Conservation (phyloP, 371 early-diverging fungal species). For the Lichtheimia corymbifera region DNA sequence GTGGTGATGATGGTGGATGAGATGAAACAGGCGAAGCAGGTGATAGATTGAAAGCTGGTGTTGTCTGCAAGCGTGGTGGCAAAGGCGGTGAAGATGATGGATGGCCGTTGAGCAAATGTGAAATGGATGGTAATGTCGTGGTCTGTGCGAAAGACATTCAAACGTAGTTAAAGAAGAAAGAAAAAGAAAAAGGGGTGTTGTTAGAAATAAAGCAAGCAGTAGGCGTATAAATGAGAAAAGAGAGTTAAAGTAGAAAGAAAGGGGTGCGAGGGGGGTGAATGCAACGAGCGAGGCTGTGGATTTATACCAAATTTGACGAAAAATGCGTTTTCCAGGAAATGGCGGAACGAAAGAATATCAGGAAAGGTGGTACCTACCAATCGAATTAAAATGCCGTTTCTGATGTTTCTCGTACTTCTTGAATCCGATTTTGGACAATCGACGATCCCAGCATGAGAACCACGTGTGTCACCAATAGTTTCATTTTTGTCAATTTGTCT, state of each 20-base stretch:
- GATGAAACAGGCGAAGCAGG: constrained; percentile 17
- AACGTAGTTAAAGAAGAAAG: constrained; percentile 1
- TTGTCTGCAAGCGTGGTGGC: constrained; percentile 14
- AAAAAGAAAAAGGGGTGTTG: constrained; percentile 6
- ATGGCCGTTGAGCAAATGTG: constrained; percentile 26
- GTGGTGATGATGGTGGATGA: constrained; percentile 5
- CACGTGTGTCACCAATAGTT: constrained; percentile 5
- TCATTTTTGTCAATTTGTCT: too few relatives aligned
- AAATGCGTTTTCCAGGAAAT: constrained; percentile 28
- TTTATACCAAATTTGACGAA: constrained; percentile 23
- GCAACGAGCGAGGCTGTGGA: constrained; percentile 1
- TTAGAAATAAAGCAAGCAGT: background rate
- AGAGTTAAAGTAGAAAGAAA: constrained; percentile 8
- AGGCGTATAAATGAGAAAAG: background rate
- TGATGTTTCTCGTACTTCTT: constrained; percentile 31
- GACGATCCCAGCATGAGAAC: constrained; percentile 7
- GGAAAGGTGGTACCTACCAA: constrained; percentile 18
- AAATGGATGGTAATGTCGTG: constrained; percentile 35
- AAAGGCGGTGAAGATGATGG: constrained; percentile 14
- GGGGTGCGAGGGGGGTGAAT: constrained; percentile 3
- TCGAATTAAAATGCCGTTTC: constrained; percentile 8
- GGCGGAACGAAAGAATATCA: constrained; percentile 24
- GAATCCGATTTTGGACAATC: constrained; percentile 20
- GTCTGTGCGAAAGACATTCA: background rate
- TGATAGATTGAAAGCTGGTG: constrained; percentile 10